Percentiles rank a stretch among this genome's conserved stretches.
Evolutionary conservation across 1,284 basidiomycete genomes (phyloP).

Genomic region (Macrocystidia cucumis): DNA sequence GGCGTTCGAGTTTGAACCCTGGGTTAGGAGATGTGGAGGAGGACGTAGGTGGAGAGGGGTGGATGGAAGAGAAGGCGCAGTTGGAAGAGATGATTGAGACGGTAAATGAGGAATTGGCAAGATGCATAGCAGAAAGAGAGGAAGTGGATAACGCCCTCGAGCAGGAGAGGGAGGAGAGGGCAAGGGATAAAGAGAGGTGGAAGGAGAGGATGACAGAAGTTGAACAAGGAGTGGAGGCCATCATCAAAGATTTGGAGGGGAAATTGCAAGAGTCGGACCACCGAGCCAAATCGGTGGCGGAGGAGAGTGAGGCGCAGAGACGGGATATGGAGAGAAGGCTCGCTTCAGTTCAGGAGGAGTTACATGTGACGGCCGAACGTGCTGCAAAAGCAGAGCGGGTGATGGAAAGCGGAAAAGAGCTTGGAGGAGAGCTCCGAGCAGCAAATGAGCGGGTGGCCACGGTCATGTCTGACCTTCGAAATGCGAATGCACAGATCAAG

Average conservation of each 20-base stretch:
- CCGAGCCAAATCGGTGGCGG: conserved; percentile 28
- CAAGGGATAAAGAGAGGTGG: conserved; percentile 59
- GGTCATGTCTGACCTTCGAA: conserved; percentile 46
- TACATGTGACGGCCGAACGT: conserved; percentile 47
- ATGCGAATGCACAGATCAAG: conserved; percentile 45
- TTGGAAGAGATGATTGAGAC: conserved; percentile 42
- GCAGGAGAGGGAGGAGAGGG: conserved; percentile 45
- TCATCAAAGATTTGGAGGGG: conserved; percentile 57
- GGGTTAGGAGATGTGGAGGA: conserved; percentile 52
- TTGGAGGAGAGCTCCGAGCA: conserved; percentile 56
- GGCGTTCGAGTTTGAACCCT: conserved; percentile 44
- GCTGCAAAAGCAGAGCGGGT: conserved; percentile 53
- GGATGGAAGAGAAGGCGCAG: conserved; percentile 60
- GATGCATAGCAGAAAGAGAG: conserved; percentile 28
- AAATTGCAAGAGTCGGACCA: conserved; percentile 45
- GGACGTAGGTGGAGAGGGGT: conserved; percentile 47
- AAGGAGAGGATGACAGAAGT: conserved; percentile 61
- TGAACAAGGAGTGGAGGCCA: conserved; percentile 55
- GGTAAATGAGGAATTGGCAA: conserved; percentile 37
- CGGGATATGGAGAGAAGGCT: conserved; percentile 40
- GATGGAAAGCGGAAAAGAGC: conserved; percentile 51
- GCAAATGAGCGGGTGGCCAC: conserved; percentile 52
- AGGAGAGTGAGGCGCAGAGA: conserved; percentile 28
- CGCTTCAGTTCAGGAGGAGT: conserved; percentile 36
- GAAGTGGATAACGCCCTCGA: conserved; percentile 33